Evolutionary conservation across 495 filamentous ascomycete species (phyloP).

Genomic region (Xylaria telfairii): DNA sequence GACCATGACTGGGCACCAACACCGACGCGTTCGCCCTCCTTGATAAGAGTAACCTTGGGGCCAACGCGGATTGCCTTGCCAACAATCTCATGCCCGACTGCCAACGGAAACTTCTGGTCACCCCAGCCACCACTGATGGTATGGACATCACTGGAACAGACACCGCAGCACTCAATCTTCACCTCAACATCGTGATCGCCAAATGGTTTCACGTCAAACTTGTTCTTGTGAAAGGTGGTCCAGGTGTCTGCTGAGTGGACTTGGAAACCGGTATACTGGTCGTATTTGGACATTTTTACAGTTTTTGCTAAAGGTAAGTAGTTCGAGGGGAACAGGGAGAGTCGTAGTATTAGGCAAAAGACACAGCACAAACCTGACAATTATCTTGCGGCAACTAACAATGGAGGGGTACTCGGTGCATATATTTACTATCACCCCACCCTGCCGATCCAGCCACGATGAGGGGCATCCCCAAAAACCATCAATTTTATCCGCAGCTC

Average conservation of each 20-base stretch:
- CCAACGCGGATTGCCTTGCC: slow-evolving; percentile 60
- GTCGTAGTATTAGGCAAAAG: neutral
- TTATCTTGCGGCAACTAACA: neutral
- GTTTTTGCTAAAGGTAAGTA: neutral
- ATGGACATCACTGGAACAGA: slow-evolving; percentile 64
- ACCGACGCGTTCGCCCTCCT: slow-evolving; percentile 61
- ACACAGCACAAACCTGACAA: neutral
- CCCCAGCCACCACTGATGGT: slow-evolving; percentile 64
- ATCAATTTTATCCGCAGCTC: neutral
- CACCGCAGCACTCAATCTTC: slow-evolving; percentile 58
- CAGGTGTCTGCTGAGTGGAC: slow-evolving; percentile 58
- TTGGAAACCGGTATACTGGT: slow-evolving; percentile 58
- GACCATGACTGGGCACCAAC: slow-evolving; percentile 63
- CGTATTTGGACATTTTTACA: slow-evolving; percentile 39
- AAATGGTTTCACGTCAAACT: slow-evolving; percentile 63
- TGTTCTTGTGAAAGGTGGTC: slow-evolving; percentile 61
- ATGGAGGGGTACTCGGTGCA: slow-evolving; percentile 19
- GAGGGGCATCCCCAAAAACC: slow-evolving; percentile 14
- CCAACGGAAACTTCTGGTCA: slow-evolving; percentile 56
- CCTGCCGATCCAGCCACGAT: neutral
- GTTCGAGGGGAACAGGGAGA: neutral
- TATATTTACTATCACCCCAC: slow-evolving; percentile 22
- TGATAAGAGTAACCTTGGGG: slow-evolving; percentile 61
- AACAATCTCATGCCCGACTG: slow-evolving; percentile 61
- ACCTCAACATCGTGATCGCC: slow-evolving; percentile 54